These are phyloP conservation scores for Straminergon stramineum DNA, from an alignment of 225 moss, liverwort and hornwort genomes.

Conservation along the genomic window DNA sequence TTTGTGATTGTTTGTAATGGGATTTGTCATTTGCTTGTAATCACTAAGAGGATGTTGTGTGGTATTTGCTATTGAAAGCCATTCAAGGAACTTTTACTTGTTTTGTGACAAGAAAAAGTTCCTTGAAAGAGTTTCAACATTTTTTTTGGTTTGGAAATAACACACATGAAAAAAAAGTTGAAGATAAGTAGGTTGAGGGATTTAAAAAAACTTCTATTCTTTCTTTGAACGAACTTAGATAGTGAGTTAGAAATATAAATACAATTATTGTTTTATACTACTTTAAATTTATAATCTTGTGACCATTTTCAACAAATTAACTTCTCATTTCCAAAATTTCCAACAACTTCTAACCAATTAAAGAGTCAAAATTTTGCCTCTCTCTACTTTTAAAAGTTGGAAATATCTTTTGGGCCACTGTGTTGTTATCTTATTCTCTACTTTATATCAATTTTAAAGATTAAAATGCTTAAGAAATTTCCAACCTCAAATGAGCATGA, in stretches of 20 bases:
- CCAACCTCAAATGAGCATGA: neutral
- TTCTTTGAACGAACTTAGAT: neutral
- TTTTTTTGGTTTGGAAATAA: no score
- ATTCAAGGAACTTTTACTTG: no score
- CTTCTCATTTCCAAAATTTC: neutral
- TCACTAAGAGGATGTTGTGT: no score
- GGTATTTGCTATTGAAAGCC: no score
- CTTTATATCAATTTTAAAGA: neutral
- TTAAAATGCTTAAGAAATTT: neutral
- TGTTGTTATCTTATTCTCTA: neutral
- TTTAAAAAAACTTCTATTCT: neutral
- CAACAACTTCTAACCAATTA: neutral
- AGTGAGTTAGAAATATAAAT: neutral
- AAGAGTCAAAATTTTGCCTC: no score
- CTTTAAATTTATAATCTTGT: neutral
- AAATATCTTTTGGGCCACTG: fast-evolving
- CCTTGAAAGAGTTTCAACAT: no score
- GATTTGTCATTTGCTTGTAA: no score
- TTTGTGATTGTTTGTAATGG: no score
- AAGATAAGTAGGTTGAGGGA: neutral
- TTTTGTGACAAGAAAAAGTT: no score
- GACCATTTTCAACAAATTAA: no score
- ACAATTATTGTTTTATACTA: neutral
- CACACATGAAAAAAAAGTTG: neutral
- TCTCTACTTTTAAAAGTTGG: neutral